These are phyloP conservation scores for Tylopilus subfusipes DNA, from an alignment of 768 basidiomycete genomes.

Conservation along the genomic window DNA sequence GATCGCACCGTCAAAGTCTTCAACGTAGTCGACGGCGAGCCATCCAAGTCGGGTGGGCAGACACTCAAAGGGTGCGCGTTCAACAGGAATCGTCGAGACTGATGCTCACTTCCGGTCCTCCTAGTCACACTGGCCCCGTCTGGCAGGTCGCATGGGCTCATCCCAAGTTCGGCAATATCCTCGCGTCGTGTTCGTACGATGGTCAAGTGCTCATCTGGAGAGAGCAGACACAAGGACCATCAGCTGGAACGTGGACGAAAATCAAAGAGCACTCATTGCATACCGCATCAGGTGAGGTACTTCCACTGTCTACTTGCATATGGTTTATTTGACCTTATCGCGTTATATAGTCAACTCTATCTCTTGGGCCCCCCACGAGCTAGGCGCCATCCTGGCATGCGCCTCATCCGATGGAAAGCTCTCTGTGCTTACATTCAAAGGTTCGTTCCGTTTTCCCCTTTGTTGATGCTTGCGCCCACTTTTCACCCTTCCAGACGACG, in stretches of 20 bases:
- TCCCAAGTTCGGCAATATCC: conserved; percentile 93
- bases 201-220: conserved; percentile 99
- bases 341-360: conserved; percentile 83
- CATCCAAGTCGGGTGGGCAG: conserved; percentile 63
- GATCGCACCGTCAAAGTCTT: conserved; percentile 95
- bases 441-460: conserved; percentile 42
- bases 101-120: not conserved
- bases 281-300: conserved; percentile 88
- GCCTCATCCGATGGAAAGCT: conserved; percentile 97
- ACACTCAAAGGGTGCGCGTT: conserved; percentile 73
- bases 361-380: conserved; percentile 98
- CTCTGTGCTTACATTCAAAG: conserved; percentile 95
- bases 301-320: conserved; percentile 16
- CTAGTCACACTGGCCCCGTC: conserved; percentile 92
- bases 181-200: conserved; percentile 98
- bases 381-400: conserved; percentile 94
- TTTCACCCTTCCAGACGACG: conserved; percentile 64
- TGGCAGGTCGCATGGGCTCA: conserved; percentile 99
- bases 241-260: conserved; percentile 76
- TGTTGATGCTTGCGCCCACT: not conserved
- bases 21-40: conserved; percentile 87
- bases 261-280: conserved; percentile 96
- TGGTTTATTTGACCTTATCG: conserved; percentile 1
- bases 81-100: not conserved
- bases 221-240: conserved; percentile 59